Conservation (phyloP, 2,329 filamentous ascomycete species). For the Neospermospora avenae region DNA sequence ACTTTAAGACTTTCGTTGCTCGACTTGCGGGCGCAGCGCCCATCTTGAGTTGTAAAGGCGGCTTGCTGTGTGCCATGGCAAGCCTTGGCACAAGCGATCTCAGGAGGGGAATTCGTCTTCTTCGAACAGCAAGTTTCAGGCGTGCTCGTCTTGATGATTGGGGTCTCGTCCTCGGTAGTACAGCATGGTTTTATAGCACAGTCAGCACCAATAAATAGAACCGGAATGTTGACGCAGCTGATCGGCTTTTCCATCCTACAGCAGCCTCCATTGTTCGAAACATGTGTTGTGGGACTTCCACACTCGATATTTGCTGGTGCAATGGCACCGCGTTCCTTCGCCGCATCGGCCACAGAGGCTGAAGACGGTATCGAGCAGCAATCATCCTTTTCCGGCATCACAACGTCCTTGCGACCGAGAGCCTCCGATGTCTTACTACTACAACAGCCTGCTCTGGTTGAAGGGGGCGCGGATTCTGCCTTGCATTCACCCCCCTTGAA, state of each 20-base stretch:
- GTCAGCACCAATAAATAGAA: neutral
- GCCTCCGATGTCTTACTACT: neutral
- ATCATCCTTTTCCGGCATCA: neutral
- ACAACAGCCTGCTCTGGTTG: neutral
- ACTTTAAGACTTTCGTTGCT: neutral
- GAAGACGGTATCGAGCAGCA: neutral
- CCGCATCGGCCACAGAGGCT: too few species aligned
- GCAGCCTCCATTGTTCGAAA: neutral
- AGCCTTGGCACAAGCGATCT: neutral
- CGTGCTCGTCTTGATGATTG: neutral
- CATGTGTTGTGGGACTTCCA: neutral
- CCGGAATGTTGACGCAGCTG: neutral
- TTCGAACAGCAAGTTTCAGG: neutral
- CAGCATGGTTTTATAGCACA: neutral
- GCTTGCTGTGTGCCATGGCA: neutral
- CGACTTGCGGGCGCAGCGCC: neutral
- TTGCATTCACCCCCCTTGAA: neutral
- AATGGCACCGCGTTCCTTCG: neutral
- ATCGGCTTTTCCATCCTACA: neutral
- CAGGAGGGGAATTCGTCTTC: neutral
- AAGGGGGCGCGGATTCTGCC: neutral
- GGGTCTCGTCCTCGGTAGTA: neutral
- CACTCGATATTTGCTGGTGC: neutral
- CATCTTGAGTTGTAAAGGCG: neutral
- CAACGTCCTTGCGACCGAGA: neutral